Base-by-base conservation (phyloP, 495 filamentous ascomycete genomes). In the Penicillium cinerascens region DNA sequence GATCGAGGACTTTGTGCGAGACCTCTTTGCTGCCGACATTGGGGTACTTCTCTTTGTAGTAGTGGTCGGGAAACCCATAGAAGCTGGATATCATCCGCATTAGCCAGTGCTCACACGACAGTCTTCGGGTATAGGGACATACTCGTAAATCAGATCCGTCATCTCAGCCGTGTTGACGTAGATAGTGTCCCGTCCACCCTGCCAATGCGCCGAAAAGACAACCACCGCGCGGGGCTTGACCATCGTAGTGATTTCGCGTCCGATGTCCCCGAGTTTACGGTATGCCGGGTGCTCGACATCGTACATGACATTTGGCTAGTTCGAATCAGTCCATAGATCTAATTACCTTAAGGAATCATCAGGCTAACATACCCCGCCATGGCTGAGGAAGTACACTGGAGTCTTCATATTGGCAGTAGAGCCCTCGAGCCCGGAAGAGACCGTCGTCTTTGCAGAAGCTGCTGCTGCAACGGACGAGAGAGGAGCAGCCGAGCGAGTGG, bases 151-250 rank as follows among this genome's bases (percentile, higher is more conserved):
- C 60, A 95, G 64, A 54, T 87, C 83, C 1, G 80, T 86, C 50
- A 75, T 69, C 56, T 86, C 85, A 4, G 81, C 84, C 9, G 78
- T 82, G 67, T 93, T 93, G 56, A 93, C 82, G 60, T 88, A 74
- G 48, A 95, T 79, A 3, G 69, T 75, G 58, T 80, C 70, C 27
- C 64, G 64, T 1, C 71, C 72, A 20, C 75, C 80, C 68, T 92
- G 85, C 91, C 91, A 95, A 70, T 95, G 89, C 21, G 88, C 90
- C 10, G 87, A 92, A 67, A 95, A 89, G 11, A 95, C 88, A 10
- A 96, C 86, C 13, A 93, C 78, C 15, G 89, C 91, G 49, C 82
- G 84, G 17, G 89, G 89, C 62, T 87, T 87, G 27, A 92, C 83
- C 60, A 85, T 86, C 23, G 82, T 76, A 0, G 88, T 92, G 61